Evolutionary conservation across 2,329 filamentous ascomycete genomes (phyloP), one percentile per base, ranked within the genome.

Genomic region (Hypoxylon sp.): DNA sequence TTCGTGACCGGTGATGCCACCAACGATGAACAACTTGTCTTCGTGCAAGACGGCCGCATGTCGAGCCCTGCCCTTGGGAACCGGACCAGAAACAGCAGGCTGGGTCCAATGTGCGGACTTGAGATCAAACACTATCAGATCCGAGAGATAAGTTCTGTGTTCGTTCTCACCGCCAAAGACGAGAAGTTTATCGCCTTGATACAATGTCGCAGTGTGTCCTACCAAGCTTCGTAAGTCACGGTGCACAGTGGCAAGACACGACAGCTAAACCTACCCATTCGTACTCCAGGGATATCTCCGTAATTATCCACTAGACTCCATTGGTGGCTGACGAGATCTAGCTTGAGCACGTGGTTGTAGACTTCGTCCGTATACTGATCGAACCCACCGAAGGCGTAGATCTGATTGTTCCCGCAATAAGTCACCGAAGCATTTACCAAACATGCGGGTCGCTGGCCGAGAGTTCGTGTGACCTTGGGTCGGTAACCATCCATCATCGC

Each of bases 341-440:
- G 81, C 72, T 89, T 90, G 67, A 99, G 83, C 43, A 99, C 95
- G 80, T 99, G 95, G 75, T 99, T 99, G 80, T 99, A 99, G 17
- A 99, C 92, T 81, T 99, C 95, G 77, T 99, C 95, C 0, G 95
- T 99, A 76, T 97, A 98, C 78, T 98, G 94, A 75, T 99, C 95
- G 74, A 99, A 99, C 17, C 95, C 95, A 44, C 95, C 95, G 82
- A 99, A 99, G 10, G 94, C 95, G 79, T 96, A 98, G 72, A 99
- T 98, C 78, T 95, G 89, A 76, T 98, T 95, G 79, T 97, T 95
- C 62, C 94, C 94, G 74, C 95, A 97, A 77, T 97, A 97, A n/a
- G 95, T 99, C 64, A 98, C 94, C 0, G 95, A 98, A 54, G 95
- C 95, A 82, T 99, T 99, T 70, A 99, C 94, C 51, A 99, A 85